Base-by-base conservation (phyloP, 1,139 yeast genomes). In the Hyphopichia fennica region DNA sequence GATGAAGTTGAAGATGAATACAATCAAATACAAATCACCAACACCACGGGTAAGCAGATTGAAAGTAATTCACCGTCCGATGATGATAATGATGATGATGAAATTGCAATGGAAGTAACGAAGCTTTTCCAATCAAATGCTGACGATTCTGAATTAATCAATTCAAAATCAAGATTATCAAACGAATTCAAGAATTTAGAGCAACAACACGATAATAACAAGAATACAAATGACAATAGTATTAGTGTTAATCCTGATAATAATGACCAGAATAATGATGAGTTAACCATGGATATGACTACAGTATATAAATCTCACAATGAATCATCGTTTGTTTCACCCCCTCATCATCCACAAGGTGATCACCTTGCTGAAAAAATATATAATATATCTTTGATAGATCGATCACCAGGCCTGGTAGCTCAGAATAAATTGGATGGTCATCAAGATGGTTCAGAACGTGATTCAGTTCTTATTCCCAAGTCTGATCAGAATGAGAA, bases 241-340 rank as follows among this genome's bases (percentile, higher is more conserved):
- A 23, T 23, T 23, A 8, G 27, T 39, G 35, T 17, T 38, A 40
- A 17, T 23, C 15, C n/a, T n/a, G n/a, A n/a, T 9, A 9, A 20
- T 6, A 11, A 25, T 25, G 28, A n/a, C 13, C 28, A 25, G 11
- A 10, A 7, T 10, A 25, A 25, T 25, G 28, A 25, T 5, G 51
- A 46, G 27, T 40, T 41, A 4, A 47, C 55, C 11, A 50, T 48
- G 54, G 56, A 51, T 9, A 32, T 48, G 17, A 51, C 53, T 10
- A 40, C 40, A 30, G 39, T 30, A n/a, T 20, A 38, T 22, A 10
- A 29, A 2, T 17, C 28, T 7, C 38, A 35, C 18, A 27, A 8
- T 5, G 11, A 25, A 10, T 3, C 7, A 10, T 25, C 13, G n/a
- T n/a, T n/a, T n/a, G n/a, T 19, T 13, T n/a, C 9, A 3, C 17